Conservation (phyloP, 2,329 filamentous ascomycete species). For the Albophoma yamanashiensis region DNA sequence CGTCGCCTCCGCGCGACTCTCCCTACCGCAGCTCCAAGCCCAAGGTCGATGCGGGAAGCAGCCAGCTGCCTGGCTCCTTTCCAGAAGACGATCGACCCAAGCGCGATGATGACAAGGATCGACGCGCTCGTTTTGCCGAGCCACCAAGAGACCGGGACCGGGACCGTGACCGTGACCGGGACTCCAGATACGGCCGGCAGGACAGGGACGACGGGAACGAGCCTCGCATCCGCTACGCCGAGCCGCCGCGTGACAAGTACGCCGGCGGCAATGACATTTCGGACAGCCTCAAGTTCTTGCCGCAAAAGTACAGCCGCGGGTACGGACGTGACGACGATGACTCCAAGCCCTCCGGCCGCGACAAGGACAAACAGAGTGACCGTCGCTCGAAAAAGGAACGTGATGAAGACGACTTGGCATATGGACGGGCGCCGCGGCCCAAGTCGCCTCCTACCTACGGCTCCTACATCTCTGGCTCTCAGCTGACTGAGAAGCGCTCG, state of each 20-base stretch:
- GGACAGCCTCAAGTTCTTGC: slow-evolving; percentile 32
- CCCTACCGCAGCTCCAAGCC: slow-evolving; percentile 26
- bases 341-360: slow-evolving; percentile 5
- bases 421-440: slow-evolving; percentile 26
- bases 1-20: slow-evolving; percentile 22
- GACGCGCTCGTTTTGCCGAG: slow-evolving; percentile 13
- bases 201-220: slow-evolving; percentile 9
- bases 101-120: slow-evolving; percentile 9
- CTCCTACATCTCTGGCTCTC: slow-evolving; percentile 13
- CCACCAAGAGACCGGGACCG: slow-evolving; percentile 2
- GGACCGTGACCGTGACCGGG: slow-evolving; percentile 4
- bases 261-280: slow-evolving; percentile 11
- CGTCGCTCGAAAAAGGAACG: slow-evolving; percentile 10
- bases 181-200: slow-evolving; percentile 7
- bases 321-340: slow-evolving; percentile 14
- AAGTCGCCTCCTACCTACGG: slow-evolving; percentile 15
- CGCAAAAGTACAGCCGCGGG: slow-evolving; percentile 34
- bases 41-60: slow-evolving; percentile 11
- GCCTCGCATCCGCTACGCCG: slow-evolving; percentile 7
- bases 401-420: slow-evolving; percentile 38
- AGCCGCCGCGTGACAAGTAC: slow-evolving; percentile 8
- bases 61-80: slow-evolving; percentile 20
- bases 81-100: slow-evolving; percentile 16
- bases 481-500: slow-evolving; percentile 9
- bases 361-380: slow-evolving; percentile 15